A percentile compares a stretch with the other conserved stretches of the same genome.
Evolutionary conservation across 257 asterid species (phyloP).

Genomic region (Galeopsis tetrahit): DNA sequence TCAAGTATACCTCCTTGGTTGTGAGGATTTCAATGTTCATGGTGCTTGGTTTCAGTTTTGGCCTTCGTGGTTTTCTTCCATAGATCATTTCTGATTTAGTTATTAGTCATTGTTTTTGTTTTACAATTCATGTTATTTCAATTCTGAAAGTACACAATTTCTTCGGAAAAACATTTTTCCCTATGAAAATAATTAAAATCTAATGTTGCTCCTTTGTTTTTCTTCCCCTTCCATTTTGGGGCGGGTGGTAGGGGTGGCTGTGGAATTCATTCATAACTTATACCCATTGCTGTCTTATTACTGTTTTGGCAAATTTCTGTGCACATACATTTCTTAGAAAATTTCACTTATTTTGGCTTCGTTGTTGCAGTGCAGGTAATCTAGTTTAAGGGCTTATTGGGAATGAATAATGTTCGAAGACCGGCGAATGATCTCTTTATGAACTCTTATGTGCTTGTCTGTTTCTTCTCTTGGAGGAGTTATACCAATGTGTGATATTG

Average conservation of each 20-base stretch:
- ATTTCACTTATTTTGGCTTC: conserved; percentile 17
- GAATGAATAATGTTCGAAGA: conserved; percentile 29
- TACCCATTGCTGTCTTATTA: not conserved
- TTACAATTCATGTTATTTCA: not conserved
- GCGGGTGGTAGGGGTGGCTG: not conserved
- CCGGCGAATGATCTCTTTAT: conserved; percentile 26
- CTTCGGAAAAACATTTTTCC: not conserved
- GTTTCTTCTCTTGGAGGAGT: conserved; percentile 19
- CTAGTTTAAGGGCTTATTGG: conserved; percentile 11
- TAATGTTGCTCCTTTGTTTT: not conserved
- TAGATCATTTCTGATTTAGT: not conserved
- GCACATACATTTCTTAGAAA: not conserved
- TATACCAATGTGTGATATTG: conserved; percentile 1
- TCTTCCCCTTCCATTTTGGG: not conserved
- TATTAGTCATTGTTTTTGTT: conserved; percentile 8
- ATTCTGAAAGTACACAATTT: not conserved
- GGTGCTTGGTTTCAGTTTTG: conserved; percentile 13
- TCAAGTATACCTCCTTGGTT: not conserved
- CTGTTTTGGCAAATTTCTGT: not conserved
- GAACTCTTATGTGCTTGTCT: conserved; percentile 27
- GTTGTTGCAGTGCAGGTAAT: conserved; percentile 37
- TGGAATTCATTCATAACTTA: not conserved
- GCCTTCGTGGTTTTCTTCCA: not conserved
- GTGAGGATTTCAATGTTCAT: conserved; percentile 15
- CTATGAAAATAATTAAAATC: not conserved